These are phyloP conservation scores for Lepidopterella palustris DNA, from an alignment of 495 filamentous ascomycete species.

Conservation along the genomic window DNA sequence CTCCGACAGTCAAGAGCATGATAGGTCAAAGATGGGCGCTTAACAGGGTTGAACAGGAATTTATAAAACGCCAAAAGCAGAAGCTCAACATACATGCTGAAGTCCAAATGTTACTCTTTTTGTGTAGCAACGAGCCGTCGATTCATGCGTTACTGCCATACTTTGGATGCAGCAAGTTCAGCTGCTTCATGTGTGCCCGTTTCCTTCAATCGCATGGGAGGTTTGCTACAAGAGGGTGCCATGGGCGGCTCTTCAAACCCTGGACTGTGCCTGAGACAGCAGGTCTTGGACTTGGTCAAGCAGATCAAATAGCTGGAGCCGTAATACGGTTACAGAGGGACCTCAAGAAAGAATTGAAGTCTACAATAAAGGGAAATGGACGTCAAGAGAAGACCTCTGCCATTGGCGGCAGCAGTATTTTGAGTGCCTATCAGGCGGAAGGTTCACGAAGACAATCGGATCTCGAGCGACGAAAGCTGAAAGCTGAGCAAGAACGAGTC, in stretches of 20 bases:
- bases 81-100: conserved; percentile 10
- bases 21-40: conserved; percentile 5
- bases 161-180: conserved; percentile 12
- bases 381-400: conserved; percentile 1
- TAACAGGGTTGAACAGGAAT: background rate
- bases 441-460: background rate
- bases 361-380: background rate
- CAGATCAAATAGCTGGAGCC: background rate
- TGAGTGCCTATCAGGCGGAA: background rate
- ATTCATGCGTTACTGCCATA: background rate
- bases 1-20: background rate
- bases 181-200: conserved; percentile 5
- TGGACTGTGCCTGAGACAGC: conserved; percentile 8
- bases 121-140: background rate
- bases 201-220: conserved; percentile 5
- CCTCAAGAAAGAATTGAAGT: background rate
- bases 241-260: conserved; percentile 10
- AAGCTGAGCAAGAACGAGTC: conserved; percentile 7
- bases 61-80: conserved; percentile 8
- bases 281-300: background rate
- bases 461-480: background rate
- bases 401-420: conserved; percentile 7
- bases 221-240: conserved; percentile 7
- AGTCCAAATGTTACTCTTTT: conserved; percentile 4
- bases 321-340: conserved; percentile 4